A percentile compares a stretch with the other conserved stretches of the same genome.
Conservation (phyloP, 2,329 filamentous ascomycete genomes). For the Acarospora socialis region DNA sequence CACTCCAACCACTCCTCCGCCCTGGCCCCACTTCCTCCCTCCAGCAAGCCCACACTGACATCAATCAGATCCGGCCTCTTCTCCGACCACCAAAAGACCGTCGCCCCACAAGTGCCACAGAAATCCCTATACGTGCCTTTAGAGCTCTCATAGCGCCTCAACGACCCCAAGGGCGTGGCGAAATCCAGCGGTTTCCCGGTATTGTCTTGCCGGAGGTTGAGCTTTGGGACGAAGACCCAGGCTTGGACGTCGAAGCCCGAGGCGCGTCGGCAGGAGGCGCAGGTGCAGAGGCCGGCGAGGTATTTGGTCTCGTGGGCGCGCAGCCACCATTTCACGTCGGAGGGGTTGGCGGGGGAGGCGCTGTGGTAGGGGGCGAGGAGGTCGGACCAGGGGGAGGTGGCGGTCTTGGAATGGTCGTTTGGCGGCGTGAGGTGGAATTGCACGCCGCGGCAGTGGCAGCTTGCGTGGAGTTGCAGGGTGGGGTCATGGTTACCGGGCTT, state of each 20-base stretch:
- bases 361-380: conserved; percentile 36
- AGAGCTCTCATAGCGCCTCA: conserved; percentile 40
- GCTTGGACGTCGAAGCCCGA: conserved; percentile 49
- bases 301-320: conserved; percentile 34
- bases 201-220: conserved; percentile 38
- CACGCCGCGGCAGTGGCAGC: conserved; percentile 43
- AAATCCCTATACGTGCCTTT: conserved; percentile 44
- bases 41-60: conserved; percentile 47
- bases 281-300: conserved; percentile 45
- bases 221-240: conserved; percentile 49
- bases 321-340: conserved; percentile 45
- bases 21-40: conserved; percentile 36
- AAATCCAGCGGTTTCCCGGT: conserved; percentile 21
- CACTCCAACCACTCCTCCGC: conserved; percentile 49
- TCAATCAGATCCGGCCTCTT: conserved; percentile 44
- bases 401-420: conserved; percentile 29
- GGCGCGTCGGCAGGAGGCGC: conserved; percentile 44
- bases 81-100: conserved; percentile 46
- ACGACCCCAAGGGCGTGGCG: conserved; percentile 27
- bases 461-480: conserved; percentile 28
- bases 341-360: conserved; percentile 28
- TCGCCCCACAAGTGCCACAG: conserved; percentile 48
- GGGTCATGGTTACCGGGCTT: conserved; percentile 9
- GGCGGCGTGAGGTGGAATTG: conserved; percentile 44
- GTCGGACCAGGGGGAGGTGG: conserved; percentile 38